Percentiles rank a stretch among this genome's conserved stretches.
Conservation (phyloP, 1,284 basidiomycete species). For the Puccinia triticina region DNA sequence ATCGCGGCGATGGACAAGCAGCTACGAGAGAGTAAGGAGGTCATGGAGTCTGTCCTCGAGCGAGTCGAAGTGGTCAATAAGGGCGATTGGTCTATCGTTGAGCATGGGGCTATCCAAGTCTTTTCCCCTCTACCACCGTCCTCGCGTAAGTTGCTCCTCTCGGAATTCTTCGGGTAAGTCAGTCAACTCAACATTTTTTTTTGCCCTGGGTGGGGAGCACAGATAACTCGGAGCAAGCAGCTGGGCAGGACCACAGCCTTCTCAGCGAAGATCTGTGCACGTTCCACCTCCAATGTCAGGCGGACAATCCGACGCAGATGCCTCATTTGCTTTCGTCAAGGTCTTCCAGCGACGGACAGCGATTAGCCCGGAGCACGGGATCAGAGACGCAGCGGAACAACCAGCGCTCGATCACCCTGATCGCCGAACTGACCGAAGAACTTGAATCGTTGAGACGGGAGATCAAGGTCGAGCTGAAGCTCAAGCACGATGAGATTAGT, state of each 20-base stretch:
- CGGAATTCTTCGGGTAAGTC: neutral
- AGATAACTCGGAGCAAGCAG: conserved; percentile 14
- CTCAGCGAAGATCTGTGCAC: conserved; percentile 23
- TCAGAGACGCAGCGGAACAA: conserved; percentile 39
- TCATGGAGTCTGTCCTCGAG: conserved; percentile 46
- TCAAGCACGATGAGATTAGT: conserved; percentile 44
- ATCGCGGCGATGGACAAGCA: conserved; percentile 40
- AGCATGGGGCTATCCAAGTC: conserved; percentile 44
- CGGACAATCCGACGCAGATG: neutral
- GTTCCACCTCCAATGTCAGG: conserved; percentile 16
- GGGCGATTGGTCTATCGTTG: conserved; percentile 47
- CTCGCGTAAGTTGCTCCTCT: neutral
- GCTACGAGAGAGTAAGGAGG: conserved; percentile 36
- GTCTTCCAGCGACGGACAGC: neutral
- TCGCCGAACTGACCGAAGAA: conserved; percentile 48
- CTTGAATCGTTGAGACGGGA: conserved; percentile 43
- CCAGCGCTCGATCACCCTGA: conserved; percentile 44
- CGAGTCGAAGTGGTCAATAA: conserved; percentile 34
- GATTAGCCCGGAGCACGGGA: neutral
- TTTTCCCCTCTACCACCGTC: conserved; percentile 28
- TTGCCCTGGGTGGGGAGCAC: neutral
- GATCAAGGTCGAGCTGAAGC: conserved; percentile 40
- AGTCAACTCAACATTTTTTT: neutral
- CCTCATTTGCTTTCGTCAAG: neutral
- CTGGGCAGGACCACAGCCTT: conserved; percentile 2